Evolutionary conservation across 2,329 filamentous ascomycete species (phyloP), one percentile per base, ranked within the genome.

Genomic region (Diaporthe ilicicola): DNA sequence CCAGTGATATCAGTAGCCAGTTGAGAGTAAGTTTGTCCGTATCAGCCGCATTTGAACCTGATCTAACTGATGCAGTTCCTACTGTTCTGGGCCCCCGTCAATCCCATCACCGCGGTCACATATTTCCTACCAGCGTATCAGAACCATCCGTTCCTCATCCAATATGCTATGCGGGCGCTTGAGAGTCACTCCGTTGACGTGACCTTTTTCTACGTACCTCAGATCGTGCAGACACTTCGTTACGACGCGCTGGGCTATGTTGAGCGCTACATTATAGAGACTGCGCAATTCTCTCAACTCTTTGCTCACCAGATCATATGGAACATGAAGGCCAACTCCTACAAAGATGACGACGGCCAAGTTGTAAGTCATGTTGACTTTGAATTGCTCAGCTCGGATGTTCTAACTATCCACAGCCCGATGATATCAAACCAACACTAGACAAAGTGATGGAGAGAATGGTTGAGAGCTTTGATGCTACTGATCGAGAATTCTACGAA

Each of bases 301-400:
- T 99, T 99, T 81, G 95, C 97, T 2, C 97, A 99, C 80, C 96
- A 99, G 78, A 98, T 99, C 75, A 99, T 99, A 79, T 99, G 97
- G 96, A 99, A 99, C 80, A 99, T 99, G 92, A 99, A 98, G 81
- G 96, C 96, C 39, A 99, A 99, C 80, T 93, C 95, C 1, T 99
- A 93, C 87, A 99, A 98, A 81, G 97, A 99, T 75, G 95, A 99
- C 77, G 94, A 98, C 75, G 95, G 92, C 17, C 90, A 92, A 76
- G 89, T 97, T 74, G 91, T 93, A 84, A 74, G 48, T 44, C 32
- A 4, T 39, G 19, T 22, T 24, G 37, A 13, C 39, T 53, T 64
- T 54, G 17, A 69, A 37, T 29, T 24, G 24, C 5, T n/a, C 19
- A 22, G 3, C 37, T 13, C 29, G 51, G 42, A 70, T 70, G 15